These are phyloP conservation scores for Trichocladium antarcticum DNA, from an alignment of 495 filamentous ascomycete genomes.

Conservation along the genomic window DNA sequence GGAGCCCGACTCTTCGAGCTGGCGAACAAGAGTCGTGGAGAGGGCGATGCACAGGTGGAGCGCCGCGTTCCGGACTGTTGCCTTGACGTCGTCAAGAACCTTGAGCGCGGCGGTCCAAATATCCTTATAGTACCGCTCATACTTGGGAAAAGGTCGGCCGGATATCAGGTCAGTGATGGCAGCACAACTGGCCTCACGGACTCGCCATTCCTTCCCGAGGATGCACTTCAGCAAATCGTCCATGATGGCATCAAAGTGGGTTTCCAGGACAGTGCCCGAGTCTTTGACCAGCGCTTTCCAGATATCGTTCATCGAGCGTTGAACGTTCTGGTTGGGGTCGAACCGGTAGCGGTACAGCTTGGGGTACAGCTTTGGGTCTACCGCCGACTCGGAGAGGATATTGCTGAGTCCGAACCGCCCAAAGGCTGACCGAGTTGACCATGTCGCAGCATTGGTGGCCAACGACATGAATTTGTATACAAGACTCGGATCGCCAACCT, in stretches of 20 bases:
- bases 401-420: conserved; percentile 85
- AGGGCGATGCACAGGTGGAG: conserved; percentile 69
- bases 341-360: conserved; percentile 91
- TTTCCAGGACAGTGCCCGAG: conserved; percentile 55
- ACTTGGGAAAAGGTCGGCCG: conserved; percentile 61
- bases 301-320: conserved; percentile 91
- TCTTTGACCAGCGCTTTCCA: conserved; percentile 91
- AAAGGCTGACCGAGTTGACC: conserved; percentile 90
- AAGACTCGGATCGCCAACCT: conserved; percentile 86
- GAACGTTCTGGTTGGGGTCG: conserved; percentile 86
- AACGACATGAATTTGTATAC: conserved; percentile 97
- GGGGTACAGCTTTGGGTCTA: conserved; percentile 88
- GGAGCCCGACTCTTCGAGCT: conserved; percentile 68
- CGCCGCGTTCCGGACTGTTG: conserved; percentile 71
- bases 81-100: conserved; percentile 89
- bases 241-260: conserved; percentile 76
- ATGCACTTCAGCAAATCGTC: conserved; percentile 74
- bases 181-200: conserved; percentile 79
- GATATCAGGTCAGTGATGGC: conserved; percentile 79
- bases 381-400: conserved; percentile 77
- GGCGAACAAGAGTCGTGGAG: conserved; percentile 69
- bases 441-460: conserved; percentile 86
- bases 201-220: conserved; percentile 82
- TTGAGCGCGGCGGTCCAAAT: conserved; percentile 78
- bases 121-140: conserved; percentile 69